A percentile compares a stretch with the other conserved stretches of the same genome.
Evolutionary conservation across 495 filamentous ascomycete species (phyloP).

Genomic region (Trichoderma virens): DNA sequence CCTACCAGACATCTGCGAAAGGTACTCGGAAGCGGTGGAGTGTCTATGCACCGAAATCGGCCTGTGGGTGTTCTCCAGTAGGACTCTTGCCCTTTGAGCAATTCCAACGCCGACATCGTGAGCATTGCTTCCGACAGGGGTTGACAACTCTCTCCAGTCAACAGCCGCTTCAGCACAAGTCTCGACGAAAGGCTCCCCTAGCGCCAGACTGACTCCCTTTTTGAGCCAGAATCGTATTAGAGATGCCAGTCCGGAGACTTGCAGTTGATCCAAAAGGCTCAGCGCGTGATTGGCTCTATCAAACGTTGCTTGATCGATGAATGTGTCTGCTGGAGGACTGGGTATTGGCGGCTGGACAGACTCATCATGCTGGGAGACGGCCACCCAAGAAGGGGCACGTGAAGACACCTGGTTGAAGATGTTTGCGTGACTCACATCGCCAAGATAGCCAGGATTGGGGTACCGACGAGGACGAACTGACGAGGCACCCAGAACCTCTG

Average conservation of each 20-base stretch:
- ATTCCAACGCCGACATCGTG: not conserved
- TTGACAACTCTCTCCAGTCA: not conserved
- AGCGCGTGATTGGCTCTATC: not conserved
- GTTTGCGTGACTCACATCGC: conserved; percentile 35
- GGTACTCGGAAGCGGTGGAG: conserved; percentile 23
- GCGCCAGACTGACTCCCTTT: not conserved
- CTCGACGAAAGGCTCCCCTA: not conserved
- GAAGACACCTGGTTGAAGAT: conserved; percentile 33
- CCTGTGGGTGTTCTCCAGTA: conserved; percentile 29
- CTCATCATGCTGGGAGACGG: conserved; percentile 15
- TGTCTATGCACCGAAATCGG: conserved; percentile 21
- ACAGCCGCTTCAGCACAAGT: not conserved
- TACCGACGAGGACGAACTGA: conserved; percentile 21
- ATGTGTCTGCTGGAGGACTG: not conserved
- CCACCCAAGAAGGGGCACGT: not conserved
- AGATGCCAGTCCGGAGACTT: conserved; percentile 3
- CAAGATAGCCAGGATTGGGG: conserved; percentile 38
- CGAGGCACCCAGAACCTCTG: not conserved
- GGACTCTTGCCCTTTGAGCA: conserved; percentile 12
- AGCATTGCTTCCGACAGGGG: not conserved
- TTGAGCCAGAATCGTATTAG: not conserved
- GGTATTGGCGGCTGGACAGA: not conserved
- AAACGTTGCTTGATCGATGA: not conserved
- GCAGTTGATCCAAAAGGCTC: not conserved
- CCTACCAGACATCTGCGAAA: conserved; percentile 27